Evolutionary conservation across 2,329 filamentous ascomycete species (phyloP).

Genomic region (Tolypocladium cylindrosporum): DNA sequence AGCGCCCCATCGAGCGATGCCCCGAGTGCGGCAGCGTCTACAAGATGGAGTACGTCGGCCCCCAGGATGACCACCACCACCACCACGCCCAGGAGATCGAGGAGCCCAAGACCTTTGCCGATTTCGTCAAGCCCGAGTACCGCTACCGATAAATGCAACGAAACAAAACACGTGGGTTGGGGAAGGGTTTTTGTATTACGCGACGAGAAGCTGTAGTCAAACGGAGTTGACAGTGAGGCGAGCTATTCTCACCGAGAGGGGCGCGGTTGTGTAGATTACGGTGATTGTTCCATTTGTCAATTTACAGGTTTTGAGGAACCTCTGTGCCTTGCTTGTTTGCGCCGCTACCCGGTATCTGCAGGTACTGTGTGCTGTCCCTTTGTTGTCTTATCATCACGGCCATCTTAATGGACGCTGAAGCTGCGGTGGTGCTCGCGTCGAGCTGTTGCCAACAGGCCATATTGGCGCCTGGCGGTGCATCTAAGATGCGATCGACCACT

Average conservation of each 20-base stretch:
- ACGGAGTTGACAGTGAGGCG: conserved; percentile 5
- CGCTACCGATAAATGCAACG: conserved; percentile 47
- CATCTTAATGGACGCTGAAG: not conserved
- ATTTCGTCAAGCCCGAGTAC: conserved; percentile 94
- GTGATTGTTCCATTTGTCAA: conserved; percentile 24
- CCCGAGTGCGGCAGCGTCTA: conserved; percentile 92
- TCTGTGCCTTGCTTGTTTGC: conserved; percentile 7
- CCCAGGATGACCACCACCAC: conserved; percentile 61
- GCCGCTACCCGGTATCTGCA: not conserved
- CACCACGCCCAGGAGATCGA: conserved; percentile 53
- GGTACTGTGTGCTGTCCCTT: not conserved
- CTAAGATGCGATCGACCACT: not conserved
- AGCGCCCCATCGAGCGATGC: conserved; percentile 90
- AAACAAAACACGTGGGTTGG: conserved; percentile 4
- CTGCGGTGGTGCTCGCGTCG: not conserved
- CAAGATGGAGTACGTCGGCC: conserved; percentile 95
- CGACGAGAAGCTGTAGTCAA: conserved; percentile 12
- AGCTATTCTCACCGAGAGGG: conserved; percentile 9
- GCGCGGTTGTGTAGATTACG: conserved; percentile 31
- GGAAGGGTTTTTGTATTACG: conserved; percentile 11
- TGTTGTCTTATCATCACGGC: not conserved
- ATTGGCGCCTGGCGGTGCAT: not conserved
- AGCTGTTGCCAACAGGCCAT: not conserved
- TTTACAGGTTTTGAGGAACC: conserved; percentile 20
- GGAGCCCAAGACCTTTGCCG: conserved; percentile 93